These are phyloP conservation scores for Bruguiera parviflora DNA, from an alignment of 345 rosid genomes.

Conservation along the genomic window DNA sequence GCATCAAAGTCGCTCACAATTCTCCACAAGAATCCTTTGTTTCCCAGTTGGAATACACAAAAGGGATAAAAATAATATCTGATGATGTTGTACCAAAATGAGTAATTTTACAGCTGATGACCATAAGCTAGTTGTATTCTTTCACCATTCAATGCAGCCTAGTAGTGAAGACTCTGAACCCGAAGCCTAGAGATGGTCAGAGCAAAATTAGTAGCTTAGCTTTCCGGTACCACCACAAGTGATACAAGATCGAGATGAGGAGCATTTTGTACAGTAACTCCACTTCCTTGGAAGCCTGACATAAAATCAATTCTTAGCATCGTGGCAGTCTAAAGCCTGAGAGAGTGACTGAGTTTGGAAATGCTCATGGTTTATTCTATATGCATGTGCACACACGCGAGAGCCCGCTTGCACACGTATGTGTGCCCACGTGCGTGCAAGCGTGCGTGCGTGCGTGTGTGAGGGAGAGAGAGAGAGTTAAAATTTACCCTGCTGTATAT, in stretches of 20 bases:
- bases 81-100: too few species aligned
- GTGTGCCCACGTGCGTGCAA: too few species aligned
- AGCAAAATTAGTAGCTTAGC: slow-evolving; percentile 37
- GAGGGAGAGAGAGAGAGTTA: neutral
- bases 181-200: neutral
- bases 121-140: neutral
- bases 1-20: too few species aligned
- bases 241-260: slow-evolving; percentile 66
- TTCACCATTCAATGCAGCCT: neutral
- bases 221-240: slow-evolving; percentile 78
- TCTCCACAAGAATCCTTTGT: too few species aligned
- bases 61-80: too few species aligned
- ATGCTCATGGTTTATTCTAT: neutral
- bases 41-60: too few species aligned
- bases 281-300: slow-evolving; percentile 96
- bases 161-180: neutral
- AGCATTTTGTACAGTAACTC: slow-evolving; percentile 95
- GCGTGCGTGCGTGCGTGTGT: too few species aligned
- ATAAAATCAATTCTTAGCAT: neutral
- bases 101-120: too few species aligned
- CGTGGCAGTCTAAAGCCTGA: neutral
- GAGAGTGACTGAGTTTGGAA: neutral
- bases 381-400: neutral
- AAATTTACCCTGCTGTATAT: slow-evolving; percentile 86
- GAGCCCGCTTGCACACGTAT: neutral